Evolutionary conservation across 2,329 filamentous ascomycete species (phyloP).

Genomic region (Didymella pomorum): DNA sequence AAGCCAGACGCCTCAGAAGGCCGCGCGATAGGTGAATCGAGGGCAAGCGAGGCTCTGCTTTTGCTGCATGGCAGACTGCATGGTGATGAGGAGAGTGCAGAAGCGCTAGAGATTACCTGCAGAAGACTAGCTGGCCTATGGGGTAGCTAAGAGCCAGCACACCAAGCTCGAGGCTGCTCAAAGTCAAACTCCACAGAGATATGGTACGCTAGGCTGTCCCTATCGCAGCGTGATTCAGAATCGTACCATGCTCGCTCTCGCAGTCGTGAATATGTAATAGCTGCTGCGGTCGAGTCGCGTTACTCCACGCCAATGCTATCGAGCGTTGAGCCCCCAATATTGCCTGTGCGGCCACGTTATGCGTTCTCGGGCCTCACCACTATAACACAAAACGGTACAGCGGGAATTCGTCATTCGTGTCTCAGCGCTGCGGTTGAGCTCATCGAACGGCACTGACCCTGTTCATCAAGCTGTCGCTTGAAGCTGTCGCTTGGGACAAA

Average conservation of each 20-base stretch:
- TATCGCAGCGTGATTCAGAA: constrained; percentile 11
- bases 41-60: constrained; percentile 13
- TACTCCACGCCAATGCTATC: constrained; percentile 10
- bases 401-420: constrained; percentile 8
- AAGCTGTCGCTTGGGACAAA: too few species aligned
- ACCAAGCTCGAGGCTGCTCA: constrained; percentile 1
- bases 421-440: constrained; percentile 7
- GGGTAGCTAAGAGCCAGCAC: constrained; percentile 9
- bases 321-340: constrained; percentile 13
- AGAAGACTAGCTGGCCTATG: constrained; percentile 15
- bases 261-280: not conserved
- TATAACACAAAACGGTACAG: not conserved
- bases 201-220: constrained; percentile 16
- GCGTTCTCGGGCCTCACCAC: not conserved
- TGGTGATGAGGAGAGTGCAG: constrained; percentile 15
- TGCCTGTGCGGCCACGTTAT: constrained; percentile 17
- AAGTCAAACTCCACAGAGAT: not conserved
- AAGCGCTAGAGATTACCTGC: constrained; percentile 21
- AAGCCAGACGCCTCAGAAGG: constrained; percentile 5
- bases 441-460: constrained; percentile 1
- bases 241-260: constrained; percentile 9
- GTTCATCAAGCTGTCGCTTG: constrained; percentile 10
- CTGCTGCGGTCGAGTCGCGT: constrained; percentile 5
- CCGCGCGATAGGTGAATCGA: constrained; percentile 5
- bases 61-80: not conserved